phyloP scores from a whole-genome alignment of 2,329 filamentous ascomycete genomes.

The Gremmenia infestans region DNA sequence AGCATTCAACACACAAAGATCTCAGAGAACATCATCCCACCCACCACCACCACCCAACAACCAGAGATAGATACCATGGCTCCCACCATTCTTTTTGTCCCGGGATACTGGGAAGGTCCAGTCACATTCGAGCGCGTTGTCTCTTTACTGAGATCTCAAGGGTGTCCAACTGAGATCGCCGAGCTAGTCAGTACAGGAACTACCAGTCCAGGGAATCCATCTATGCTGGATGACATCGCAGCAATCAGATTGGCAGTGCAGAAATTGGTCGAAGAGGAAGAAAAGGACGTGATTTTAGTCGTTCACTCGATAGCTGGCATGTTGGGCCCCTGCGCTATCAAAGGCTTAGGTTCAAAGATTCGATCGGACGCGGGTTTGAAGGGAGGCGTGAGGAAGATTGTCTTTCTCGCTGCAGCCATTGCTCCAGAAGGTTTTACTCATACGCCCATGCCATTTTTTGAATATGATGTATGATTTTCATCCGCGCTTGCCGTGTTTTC shows the following conservation, averaged over 20 bases:
- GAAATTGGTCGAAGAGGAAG: slow-evolving; percentile 12
- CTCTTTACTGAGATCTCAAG: slow-evolving; percentile 3
- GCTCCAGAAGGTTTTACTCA: slow-evolving; percentile 13
- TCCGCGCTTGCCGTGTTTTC: background rate
- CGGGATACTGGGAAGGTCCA: slow-evolving; percentile 27
- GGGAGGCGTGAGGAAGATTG: slow-evolving; percentile 22
- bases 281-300: slow-evolving; percentile 19
- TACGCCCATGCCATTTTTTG: slow-evolving; percentile 15
- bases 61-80: background rate
- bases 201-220: slow-evolving; percentile 14
- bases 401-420: slow-evolving; percentile 22
- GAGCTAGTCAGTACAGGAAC: slow-evolving; percentile 21
- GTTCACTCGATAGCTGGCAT: slow-evolving; percentile 23
- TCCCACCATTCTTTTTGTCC: slow-evolving; percentile 22
- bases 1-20: too few relatives aligned
- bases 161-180: slow-evolving; percentile 1
- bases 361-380: slow-evolving; percentile 2
- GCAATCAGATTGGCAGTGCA: slow-evolving; percentile 15
- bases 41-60: too few relatives aligned
- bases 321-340: slow-evolving; percentile 20
- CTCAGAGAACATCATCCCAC: too few relatives aligned
- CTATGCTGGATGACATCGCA: slow-evolving; percentile 22
- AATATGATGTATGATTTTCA: slow-evolving; percentile 12
- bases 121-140: slow-evolving; percentile 12
- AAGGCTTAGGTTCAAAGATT: slow-evolving; percentile 12